phyloP scores from a whole-genome alignment of 305 asterid species.

The Fraxinus dipetala region DNA sequence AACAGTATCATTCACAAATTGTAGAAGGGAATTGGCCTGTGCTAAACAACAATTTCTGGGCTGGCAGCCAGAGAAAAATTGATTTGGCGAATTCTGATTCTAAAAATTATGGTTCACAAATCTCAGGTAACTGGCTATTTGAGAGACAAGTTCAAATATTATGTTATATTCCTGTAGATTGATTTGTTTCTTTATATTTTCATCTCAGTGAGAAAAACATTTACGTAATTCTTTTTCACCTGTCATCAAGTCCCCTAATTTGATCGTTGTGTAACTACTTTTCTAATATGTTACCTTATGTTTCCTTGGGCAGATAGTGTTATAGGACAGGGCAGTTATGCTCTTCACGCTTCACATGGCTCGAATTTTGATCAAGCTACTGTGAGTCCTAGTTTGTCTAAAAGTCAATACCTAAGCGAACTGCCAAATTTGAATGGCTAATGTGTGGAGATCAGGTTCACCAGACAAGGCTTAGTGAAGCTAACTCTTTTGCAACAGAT shows the following conservation, averaged over 20 bases:
- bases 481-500: conserved; percentile 54
- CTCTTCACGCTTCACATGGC: conserved; percentile 53
- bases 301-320: conserved; percentile 49
- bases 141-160: not conserved
- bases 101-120: conserved; percentile 44
- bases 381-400: conserved; percentile 52
- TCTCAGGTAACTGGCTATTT: conserved; percentile 44
- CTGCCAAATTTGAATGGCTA: conserved; percentile 63
- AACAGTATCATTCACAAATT: conserved; percentile 53
- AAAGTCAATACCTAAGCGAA: conserved; percentile 45
- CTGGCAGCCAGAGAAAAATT: conserved; percentile 54
- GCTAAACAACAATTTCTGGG: conserved; percentile 55
- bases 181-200: not conserved
- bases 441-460: conserved; percentile 56
- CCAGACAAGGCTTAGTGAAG: conserved; percentile 57
- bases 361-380: conserved; percentile 52
- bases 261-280: conserved; percentile 4
- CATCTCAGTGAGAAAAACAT: not conserved
- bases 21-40: conserved; percentile 60
- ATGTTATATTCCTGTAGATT: not conserved
- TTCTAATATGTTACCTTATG: conserved; percentile 17
- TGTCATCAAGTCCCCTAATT: not conserved
- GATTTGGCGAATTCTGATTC: conserved; percentile 36
- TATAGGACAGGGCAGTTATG: conserved; percentile 56
- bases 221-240: not conserved